Evolutionary conservation across 331 rosid species (phyloP).

Genomic region (Erythrophleum ivorense): DNA sequence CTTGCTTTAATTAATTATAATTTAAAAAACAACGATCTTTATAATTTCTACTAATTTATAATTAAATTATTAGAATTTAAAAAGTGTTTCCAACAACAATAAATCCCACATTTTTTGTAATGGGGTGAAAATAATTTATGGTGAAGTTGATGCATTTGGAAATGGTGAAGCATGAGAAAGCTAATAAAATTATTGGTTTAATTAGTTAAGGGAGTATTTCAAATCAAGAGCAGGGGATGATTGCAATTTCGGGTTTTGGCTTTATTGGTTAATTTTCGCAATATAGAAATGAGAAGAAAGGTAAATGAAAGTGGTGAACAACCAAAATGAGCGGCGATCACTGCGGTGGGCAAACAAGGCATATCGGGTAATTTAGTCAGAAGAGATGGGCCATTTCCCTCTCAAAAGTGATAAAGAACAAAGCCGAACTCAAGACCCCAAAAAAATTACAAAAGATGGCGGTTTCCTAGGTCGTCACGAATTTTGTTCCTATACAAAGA

Average conservation of each 20-base stretch:
- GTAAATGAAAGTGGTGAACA: not conserved
- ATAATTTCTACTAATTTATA: too few relatives aligned
- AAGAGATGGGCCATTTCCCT: constrained; percentile 45
- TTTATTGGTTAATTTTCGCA: not conserved
- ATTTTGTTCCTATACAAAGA: constrained; percentile 4
- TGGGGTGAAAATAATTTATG: not conserved
- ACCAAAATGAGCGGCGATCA: constrained; percentile 56
- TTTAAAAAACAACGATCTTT: too few relatives aligned
- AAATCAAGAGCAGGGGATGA: constrained; percentile 4
- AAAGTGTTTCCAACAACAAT: not conserved
- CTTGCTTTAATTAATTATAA: too few relatives aligned
- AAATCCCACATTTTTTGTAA: not conserved
- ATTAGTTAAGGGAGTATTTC: constrained; percentile 1
- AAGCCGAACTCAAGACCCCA: not conserved
- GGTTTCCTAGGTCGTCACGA: constrained; percentile 58
- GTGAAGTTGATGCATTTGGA: not conserved
- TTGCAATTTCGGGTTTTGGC: not conserved
- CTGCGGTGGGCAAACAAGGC: constrained; percentile 40
- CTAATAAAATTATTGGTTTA: not conserved
- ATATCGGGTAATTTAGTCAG: constrained; percentile 47
- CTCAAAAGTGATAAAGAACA: not conserved
- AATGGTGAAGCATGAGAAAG: not conserved
- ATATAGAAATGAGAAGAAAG: constrained; percentile 17
- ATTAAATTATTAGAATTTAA: too few relatives aligned
- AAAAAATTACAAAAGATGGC: constrained; percentile 38